Percentiles rank a stretch among this genome's conserved stretches.
phyloP scores from a whole-genome alignment of 306 rosid species.

The Citrullus colocynthis region DNA sequence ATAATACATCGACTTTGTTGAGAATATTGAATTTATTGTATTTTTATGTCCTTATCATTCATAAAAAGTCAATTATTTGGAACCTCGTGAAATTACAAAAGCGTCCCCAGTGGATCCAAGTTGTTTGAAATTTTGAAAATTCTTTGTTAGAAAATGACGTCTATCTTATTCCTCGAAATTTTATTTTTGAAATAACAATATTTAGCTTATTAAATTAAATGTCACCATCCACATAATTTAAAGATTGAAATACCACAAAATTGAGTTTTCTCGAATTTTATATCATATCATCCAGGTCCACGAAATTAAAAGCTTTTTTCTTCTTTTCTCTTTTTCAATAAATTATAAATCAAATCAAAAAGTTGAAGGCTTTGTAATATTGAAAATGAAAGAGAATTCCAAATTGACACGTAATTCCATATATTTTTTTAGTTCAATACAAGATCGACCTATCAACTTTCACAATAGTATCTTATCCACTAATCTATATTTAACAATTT shows the following conservation, averaged over 20 bases:
- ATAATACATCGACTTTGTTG: background rate
- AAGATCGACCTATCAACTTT: too few species aligned
- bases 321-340: background rate
- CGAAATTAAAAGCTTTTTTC: background rate
- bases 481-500: too few species aligned
- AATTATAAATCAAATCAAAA: background rate
- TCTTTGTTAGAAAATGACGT: background rate
- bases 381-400: background rate
- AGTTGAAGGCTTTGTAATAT: background rate
- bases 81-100: background rate
- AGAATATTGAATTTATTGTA: background rate
- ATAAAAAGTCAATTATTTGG: slow-evolving; percentile 5
- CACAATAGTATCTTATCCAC: too few species aligned
- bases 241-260: background rate
- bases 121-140: slow-evolving; percentile 6
- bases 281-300: background rate
- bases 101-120: background rate
- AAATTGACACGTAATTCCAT: background rate
- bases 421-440: too few species aligned
- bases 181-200: background rate
- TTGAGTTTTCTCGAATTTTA: background rate
- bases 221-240: background rate
- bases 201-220: background rate
- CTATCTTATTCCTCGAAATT: background rate
- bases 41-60: background rate